phyloP scores from a whole-genome alignment of 192 early-diverging fungal genomes.

The Obelidium mucronatum region DNA sequence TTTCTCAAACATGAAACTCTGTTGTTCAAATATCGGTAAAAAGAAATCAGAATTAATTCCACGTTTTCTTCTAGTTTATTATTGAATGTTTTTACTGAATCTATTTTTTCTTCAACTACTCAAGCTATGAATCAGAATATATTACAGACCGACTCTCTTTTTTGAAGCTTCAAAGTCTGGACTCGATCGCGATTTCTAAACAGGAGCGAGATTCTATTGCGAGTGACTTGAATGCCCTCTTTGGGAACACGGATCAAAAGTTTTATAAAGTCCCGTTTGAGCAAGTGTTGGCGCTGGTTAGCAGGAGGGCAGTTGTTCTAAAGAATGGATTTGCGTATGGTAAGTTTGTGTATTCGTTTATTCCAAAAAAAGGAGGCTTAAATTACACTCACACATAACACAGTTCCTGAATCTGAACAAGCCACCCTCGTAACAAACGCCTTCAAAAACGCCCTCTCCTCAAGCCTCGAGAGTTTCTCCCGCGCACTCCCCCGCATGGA shows the following conservation, averaged over 20 bases:
- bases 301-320: conserved; percentile 42
- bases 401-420: conserved; percentile 75
- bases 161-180: conserved; percentile 47
- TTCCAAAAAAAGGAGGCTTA: too few species aligned
- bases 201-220: conserved; percentile 26
- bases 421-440: conserved; percentile 76
- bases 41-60: neutral
- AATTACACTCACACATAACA: too few species aligned
- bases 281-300: conserved; percentile 49
- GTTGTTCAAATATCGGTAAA: conserved; percentile 52
- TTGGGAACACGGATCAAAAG: conserved; percentile 1
- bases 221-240: conserved; percentile 18
- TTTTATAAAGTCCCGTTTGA: conserved; percentile 58
- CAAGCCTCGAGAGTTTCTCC: conserved; percentile 71
- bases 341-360: conserved; percentile 3
- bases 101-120: neutral
- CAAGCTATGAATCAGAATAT: conserved; percentile 52
- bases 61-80: too few species aligned
- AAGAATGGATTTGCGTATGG: conserved; percentile 49
- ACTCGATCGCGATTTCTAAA: conserved; percentile 18
- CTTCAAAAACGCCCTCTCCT: conserved; percentile 69
- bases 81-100: conserved; percentile 52
- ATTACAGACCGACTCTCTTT: conserved; percentile 60
- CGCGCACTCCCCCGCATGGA: conserved; percentile 84
- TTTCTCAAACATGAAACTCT: conserved; percentile 52